These are phyloP conservation scores for Tetrapisispora taiwanensis DNA, from an alignment of 805 yeast genomes.

Conservation along the genomic window DNA sequence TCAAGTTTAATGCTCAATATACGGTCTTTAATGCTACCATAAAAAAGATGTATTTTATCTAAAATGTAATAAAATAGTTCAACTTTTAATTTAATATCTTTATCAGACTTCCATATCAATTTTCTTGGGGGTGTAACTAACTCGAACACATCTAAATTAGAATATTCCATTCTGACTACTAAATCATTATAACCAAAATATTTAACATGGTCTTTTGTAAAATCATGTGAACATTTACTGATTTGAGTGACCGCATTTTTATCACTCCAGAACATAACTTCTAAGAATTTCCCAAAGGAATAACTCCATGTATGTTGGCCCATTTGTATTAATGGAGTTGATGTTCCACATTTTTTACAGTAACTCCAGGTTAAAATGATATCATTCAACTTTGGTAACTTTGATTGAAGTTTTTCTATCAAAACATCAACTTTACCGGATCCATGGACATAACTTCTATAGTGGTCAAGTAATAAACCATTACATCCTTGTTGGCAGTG, in stretches of 20 bases:
- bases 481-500: constrained; percentile 80
- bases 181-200: constrained; percentile 74
- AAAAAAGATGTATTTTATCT: constrained; percentile 48
- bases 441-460: constrained; percentile 82
- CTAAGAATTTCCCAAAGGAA: constrained; percentile 89
- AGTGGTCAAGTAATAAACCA: constrained; percentile 58
- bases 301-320: constrained; percentile 81
- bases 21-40: constrained; percentile 60
- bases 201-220: constrained; percentile 69
- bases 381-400: constrained; percentile 50
- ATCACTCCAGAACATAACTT: constrained; percentile 69
- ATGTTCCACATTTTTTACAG: constrained; percentile 67
- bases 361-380: constrained; percentile 84
- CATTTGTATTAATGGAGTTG: constrained; percentile 72
- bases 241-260: constrained; percentile 44
- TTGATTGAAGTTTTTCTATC: constrained; percentile 50
- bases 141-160: constrained; percentile 65
- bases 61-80: constrained; percentile 48
- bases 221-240: constrained; percentile 70
- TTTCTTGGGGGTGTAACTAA: constrained; percentile 67
- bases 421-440: constrained; percentile 69
- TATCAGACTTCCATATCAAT: constrained; percentile 61
- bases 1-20: constrained; percentile 68
- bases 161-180: constrained; percentile 71
- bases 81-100: constrained; percentile 57